Conservation (phyloP, 495 filamentous ascomycete species). For the Aspergillus affinis region DNA sequence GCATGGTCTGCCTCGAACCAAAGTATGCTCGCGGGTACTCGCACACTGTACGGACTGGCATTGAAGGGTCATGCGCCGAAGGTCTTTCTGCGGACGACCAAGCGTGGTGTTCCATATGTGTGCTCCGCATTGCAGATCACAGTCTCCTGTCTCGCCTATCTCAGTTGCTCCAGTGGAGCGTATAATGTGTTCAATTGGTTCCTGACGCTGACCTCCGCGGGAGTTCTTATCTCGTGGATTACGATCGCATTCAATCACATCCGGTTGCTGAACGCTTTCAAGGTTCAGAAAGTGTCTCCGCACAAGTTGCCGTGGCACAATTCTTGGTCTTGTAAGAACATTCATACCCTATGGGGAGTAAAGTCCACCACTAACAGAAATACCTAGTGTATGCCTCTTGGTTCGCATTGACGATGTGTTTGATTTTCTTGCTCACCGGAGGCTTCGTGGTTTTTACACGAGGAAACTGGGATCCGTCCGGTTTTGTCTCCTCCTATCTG, state of each 20-base stretch:
- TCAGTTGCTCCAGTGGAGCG: conserved; percentile 56
- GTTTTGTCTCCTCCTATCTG: conserved; percentile 40
- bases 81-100: conserved; percentile 55
- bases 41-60: conserved; percentile 47
- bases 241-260: conserved; percentile 57
- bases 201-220: conserved; percentile 54
- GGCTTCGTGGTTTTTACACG: conserved; percentile 60
- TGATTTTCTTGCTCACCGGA: conserved; percentile 55
- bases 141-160: conserved; percentile 59
- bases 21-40: conserved; percentile 46
- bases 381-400: conserved; percentile 51
- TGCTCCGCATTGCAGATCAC: conserved; percentile 52
- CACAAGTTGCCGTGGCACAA: conserved; percentile 55
- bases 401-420: conserved; percentile 50
- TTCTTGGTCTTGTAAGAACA: conserved; percentile 22
- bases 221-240: conserved; percentile 56
- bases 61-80: conserved; percentile 45
- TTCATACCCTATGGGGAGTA: not conserved
- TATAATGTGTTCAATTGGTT: conserved; percentile 63
- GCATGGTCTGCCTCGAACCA: conserved; percentile 53
- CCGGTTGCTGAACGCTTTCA: conserved; percentile 53
- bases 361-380: conserved; percentile 4
- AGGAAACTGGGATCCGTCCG: conserved; percentile 35
- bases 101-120: conserved; percentile 60
- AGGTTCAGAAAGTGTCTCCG: conserved; percentile 45